A percentile compares a stretch with the other conserved stretches of the same genome.
These are phyloP conservation scores for Gracilaria gracilis DNA, from an alignment of 23 red algal species.

Conservation along the genomic window DNA sequence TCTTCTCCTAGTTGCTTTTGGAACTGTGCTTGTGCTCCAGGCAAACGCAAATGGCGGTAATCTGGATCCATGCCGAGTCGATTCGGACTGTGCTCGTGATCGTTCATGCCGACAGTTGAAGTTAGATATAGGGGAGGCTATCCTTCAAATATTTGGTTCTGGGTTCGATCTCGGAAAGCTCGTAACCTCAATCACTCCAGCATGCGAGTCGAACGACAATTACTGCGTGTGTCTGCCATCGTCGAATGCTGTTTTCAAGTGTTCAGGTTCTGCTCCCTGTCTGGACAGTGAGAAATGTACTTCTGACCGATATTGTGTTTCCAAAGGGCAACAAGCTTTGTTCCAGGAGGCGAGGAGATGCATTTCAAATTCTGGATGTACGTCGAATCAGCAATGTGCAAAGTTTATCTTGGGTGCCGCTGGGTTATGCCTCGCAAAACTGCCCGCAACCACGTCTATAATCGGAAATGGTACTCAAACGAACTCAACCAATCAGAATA, in stretches of 20 bases:
- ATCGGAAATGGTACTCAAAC: conserved; percentile 13
- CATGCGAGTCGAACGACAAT: neutral
- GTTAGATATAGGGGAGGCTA: neutral
- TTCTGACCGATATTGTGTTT: conserved; percentile 21
- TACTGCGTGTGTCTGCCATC: conserved; percentile 4
- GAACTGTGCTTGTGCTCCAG: neutral
- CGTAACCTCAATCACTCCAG: neutral
- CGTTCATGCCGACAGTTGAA: neutral
- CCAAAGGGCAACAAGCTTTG: neutral
- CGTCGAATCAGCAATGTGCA: neutral
- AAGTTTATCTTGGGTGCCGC: neutral
- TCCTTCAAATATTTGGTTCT: neutral
- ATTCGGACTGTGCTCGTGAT: neutral
- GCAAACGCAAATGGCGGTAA: neutral
- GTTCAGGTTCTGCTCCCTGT: neutral
- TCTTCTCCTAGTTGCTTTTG: neutral
- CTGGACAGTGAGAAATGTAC: neutral
- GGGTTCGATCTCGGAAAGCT: conserved; percentile 3
- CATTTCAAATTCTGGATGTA: conserved; percentile 2
- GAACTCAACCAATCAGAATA: conserved; percentile 6
- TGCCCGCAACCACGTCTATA: neutral
- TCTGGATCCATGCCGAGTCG: neutral
- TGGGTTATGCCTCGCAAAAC: neutral
- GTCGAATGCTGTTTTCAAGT: neutral
- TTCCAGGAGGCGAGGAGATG: neutral